phyloP scores from a whole-genome alignment of 169 alveolate genomes.

The Plasmodium coatneyi region DNA sequence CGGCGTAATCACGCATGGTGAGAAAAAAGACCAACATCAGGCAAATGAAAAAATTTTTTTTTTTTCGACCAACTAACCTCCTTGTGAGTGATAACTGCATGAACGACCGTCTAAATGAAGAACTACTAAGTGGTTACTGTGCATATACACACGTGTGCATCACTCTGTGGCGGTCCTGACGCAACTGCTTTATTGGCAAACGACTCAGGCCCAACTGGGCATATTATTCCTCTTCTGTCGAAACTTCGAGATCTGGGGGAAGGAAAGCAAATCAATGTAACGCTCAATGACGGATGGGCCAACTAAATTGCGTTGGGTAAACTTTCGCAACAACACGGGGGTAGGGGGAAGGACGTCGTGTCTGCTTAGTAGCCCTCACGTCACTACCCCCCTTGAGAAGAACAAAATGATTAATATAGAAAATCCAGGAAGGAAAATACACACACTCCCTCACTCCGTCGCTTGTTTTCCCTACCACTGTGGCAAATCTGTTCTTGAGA shows the following conservation, averaged over 20 bases:
- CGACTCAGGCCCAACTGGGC: conserved; percentile 3
- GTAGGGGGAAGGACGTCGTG: background rate
- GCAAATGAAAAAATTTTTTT: background rate
- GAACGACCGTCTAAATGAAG: background rate
- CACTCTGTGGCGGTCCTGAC: background rate
- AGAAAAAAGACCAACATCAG: background rate
- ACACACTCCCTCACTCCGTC: background rate
- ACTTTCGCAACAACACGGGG: background rate
- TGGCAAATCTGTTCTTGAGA: conserved; percentile 37
- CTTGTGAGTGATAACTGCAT: background rate
- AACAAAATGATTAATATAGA: background rate
- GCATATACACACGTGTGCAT: background rate
- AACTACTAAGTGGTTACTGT: background rate
- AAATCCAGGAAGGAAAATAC: background rate
- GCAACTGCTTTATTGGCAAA: background rate
- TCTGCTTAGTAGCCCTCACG: too few relatives aligned
- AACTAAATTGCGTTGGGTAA: background rate
- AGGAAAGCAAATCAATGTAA: background rate
- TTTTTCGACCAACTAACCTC: background rate
- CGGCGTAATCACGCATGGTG: background rate
- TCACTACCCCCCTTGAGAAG: background rate
- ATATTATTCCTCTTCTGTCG: conserved; percentile 41
- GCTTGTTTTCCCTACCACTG: conserved; percentile 24
- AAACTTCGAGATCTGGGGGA: conserved; percentile 49
- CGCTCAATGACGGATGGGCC: background rate